Conservation (phyloP, 805 yeast genomes). For the Candida xyloterini region DNA sequence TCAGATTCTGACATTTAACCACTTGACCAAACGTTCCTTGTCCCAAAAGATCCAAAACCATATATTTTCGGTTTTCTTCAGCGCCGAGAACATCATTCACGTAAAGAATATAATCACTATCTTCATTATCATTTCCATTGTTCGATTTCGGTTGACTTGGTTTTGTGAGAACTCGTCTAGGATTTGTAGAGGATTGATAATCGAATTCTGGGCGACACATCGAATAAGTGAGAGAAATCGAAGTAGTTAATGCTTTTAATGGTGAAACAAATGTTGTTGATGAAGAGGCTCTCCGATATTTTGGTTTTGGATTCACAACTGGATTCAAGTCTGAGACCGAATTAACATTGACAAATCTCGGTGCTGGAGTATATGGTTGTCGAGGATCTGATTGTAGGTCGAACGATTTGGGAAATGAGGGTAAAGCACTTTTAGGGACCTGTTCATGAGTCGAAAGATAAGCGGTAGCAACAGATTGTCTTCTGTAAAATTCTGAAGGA, state of each 20-base stretch:
- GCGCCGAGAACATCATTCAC: slow-evolving; percentile 92
- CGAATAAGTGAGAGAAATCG: slow-evolving; percentile 74
- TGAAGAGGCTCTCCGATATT: slow-evolving; percentile 66
- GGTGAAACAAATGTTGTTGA: slow-evolving; percentile 72
- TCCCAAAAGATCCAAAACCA: slow-evolving; percentile 88
- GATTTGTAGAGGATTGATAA: slow-evolving; percentile 82
- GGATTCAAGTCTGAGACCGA: slow-evolving; percentile 59
- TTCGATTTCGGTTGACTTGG: slow-evolving; percentile 81
- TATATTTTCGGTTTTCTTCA: slow-evolving; percentile 79
- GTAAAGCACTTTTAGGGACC: slow-evolving; percentile 16
- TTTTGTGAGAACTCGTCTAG: slow-evolving; percentile 87
- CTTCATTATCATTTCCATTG: slow-evolving; percentile 84
- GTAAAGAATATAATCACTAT: slow-evolving; percentile 85
- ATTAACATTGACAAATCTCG: slow-evolving; percentile 44
- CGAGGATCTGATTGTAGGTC: slow-evolving; percentile 2
- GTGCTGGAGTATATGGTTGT: slow-evolving; percentile 34
- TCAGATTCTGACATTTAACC: slow-evolving; percentile 78
- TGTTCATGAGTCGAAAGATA: slow-evolving; percentile 16
- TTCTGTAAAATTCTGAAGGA: slow-evolving; percentile 20
- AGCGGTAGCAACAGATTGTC: slow-evolving; percentile 32
- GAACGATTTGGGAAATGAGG: slow-evolving; percentile 8
- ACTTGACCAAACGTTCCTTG: slow-evolving; percentile 99
- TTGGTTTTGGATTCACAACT: slow-evolving; percentile 55
- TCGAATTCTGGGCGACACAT: slow-evolving; percentile 83
- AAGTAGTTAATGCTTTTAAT: slow-evolving; percentile 70